Percentiles rank a stretch among this genome's conserved stretches.
These are phyloP conservation scores for Hypoxylon intermedium DNA, from an alignment of 495 filamentous ascomycete species.

Conservation along the genomic window DNA sequence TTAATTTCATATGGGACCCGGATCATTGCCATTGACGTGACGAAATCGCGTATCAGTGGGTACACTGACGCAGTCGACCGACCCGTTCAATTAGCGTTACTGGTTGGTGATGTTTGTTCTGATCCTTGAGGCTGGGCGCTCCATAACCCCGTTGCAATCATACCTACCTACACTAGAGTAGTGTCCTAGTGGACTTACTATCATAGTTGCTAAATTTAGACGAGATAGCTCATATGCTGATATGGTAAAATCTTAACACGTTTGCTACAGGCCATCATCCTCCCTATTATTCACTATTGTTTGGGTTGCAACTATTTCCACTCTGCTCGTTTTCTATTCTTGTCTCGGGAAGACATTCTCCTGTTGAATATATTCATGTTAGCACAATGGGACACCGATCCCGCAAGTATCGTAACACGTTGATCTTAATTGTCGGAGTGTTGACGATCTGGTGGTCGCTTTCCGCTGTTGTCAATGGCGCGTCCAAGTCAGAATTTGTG, in stretches of 20 bases:
- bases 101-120: too few species aligned
- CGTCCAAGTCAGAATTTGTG: constrained; percentile 30
- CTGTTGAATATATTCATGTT: background rate
- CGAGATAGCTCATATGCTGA: background rate
- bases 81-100: too few species aligned
- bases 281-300: background rate
- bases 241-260: background rate
- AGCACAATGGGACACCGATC: constrained; percentile 2
- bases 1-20: background rate
- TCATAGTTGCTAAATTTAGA: background rate
- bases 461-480: constrained; percentile 13
- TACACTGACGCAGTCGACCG: too few species aligned
- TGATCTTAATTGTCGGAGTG: constrained; percentile 17
- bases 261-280: background rate
- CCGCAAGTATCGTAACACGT: constrained; percentile 7
- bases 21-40: background rate
- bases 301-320: background rate
- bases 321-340: background rate
- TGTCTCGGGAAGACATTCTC: background rate
- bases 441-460: constrained; percentile 34
- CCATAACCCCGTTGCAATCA: too few species aligned
- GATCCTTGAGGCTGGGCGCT: too few species aligned
- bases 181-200: too few species aligned
- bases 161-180: too few species aligned
- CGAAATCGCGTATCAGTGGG: too few species aligned